Percentiles rank a stretch among this genome's conserved stretches.
phyloP scores from a whole-genome alignment of 345 rosid species.

The Hypericum perforatum region DNA sequence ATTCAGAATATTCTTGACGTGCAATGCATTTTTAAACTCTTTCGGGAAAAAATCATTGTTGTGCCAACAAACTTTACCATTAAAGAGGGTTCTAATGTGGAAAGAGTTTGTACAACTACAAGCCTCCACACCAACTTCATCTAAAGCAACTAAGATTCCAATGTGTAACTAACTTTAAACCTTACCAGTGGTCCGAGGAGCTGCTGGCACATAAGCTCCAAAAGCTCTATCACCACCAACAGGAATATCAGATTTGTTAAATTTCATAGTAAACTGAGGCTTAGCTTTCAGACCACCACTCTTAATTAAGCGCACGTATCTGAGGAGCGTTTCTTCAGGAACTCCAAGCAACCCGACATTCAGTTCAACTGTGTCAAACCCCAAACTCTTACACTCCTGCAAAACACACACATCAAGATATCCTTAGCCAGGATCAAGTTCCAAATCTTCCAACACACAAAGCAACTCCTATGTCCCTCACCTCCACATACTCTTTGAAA shows the following conservation, averaged over 20 bases:
- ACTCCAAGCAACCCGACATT: slow-evolving; percentile 67
- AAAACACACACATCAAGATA: neutral
- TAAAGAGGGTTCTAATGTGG: too few relatives aligned
- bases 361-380: slow-evolving; percentile 79
- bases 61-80: too few relatives aligned
- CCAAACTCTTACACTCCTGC: slow-evolving; percentile 81
- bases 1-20: too few relatives aligned
- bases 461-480: slow-evolving; percentile 13
- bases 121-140: too few relatives aligned
- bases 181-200: slow-evolving; percentile 65
- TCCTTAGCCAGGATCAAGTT: neutral
- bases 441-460: neutral
- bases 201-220: slow-evolving; percentile 66
- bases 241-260: slow-evolving; percentile 73
- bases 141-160: too few relatives aligned
- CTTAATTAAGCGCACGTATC: slow-evolving; percentile 78
- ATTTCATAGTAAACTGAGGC: slow-evolving; percentile 66
- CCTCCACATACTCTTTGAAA: slow-evolving; percentile 74
- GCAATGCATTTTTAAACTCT: too few relatives aligned
- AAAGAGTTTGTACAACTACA: too few relatives aligned
- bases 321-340: slow-evolving; percentile 75
- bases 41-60: too few relatives aligned
- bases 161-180: too few relatives aligned
- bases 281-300: slow-evolving; percentile 71
- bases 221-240: slow-evolving; percentile 44